Percentiles rank a stretch among this genome's conserved stretches.
These are phyloP conservation scores for Xylaria sp. DNA, from an alignment of 2,329 filamentous ascomycete genomes.

Conservation along the genomic window DNA sequence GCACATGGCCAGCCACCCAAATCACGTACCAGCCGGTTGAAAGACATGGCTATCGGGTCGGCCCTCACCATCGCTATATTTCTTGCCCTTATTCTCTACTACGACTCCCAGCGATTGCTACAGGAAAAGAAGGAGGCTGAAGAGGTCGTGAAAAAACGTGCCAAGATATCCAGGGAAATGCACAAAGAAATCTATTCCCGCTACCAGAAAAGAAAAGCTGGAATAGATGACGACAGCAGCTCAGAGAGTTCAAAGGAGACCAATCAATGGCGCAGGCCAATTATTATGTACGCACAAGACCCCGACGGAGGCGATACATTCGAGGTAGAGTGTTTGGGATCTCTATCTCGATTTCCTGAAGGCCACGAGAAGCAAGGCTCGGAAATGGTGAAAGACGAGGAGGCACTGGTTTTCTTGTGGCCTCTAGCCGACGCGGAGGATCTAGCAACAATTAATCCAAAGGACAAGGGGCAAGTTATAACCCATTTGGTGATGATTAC, in stretches of 20 bases:
- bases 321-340: not conserved
- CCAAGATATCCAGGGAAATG: accelerated
- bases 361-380: not conserved
- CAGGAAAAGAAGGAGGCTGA: not conserved
- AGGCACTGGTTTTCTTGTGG: conserved; percentile 8
- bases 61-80: conserved; percentile 1
- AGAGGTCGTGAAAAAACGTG: no score
- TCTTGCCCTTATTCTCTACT: not conserved
- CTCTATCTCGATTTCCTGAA: conserved; percentile 18
- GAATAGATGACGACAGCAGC: conserved; percentile 9
- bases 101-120: not conserved
- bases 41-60: conserved; percentile 28
- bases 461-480: accelerated
- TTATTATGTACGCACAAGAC: not conserved
- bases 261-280: not conserved
- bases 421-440: not conserved
- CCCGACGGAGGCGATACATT: no score
- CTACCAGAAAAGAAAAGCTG: not conserved
- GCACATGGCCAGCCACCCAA: conserved; percentile 15
- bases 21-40: conserved; percentile 18
- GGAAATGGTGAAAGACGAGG: conserved; percentile 13
- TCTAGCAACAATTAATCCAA: not conserved
- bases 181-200: not conserved
- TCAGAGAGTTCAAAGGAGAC: conserved; percentile 8
- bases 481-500: not conserved